Evolutionary conservation across 169 alveolate genomes (phyloP).

Genomic region (Babesia bovis): DNA sequence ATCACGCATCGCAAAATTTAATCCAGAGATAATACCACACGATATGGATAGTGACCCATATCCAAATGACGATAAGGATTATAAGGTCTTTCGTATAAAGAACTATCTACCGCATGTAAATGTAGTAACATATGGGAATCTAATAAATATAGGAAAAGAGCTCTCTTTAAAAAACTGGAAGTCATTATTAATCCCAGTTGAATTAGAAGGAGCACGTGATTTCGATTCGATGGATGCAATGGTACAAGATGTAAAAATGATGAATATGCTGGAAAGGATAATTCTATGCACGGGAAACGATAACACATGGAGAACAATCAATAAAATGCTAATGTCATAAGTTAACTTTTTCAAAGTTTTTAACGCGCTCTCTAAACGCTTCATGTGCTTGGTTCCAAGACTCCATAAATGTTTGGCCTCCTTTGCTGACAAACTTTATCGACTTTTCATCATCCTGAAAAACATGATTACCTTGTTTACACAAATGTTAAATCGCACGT

Average conservation of each 20-base stretch:
- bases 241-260: background rate
- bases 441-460: slow-evolving; percentile 48
- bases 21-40: background rate
- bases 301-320: slow-evolving; percentile 1
- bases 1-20: slow-evolving; percentile 3
- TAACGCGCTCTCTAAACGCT: slow-evolving; percentile 31
- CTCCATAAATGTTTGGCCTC: slow-evolving; percentile 36
- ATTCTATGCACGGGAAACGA: slow-evolving; percentile 11
- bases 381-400: slow-evolving; percentile 66
- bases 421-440: slow-evolving; percentile 7
- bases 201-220: background rate
- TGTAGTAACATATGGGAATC: slow-evolving; percentile 20
- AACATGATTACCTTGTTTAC: too few relatives aligned
- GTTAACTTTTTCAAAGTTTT: slow-evolving; percentile 42
- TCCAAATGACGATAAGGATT: background rate
- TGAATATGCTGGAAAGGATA: background rate
- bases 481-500: background rate
- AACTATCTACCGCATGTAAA: slow-evolving; percentile 4
- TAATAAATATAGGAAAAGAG: background rate
- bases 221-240: background rate
- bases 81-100: background rate
- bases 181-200: slow-evolving; percentile 13
- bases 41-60: background rate
- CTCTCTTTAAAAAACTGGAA: background rate
- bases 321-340: slow-evolving; percentile 33